Evolutionary conservation across 345 rosid species (phyloP), one percentile per base, ranked within the genome.

Genomic region (Pistacia integerrima): DNA sequence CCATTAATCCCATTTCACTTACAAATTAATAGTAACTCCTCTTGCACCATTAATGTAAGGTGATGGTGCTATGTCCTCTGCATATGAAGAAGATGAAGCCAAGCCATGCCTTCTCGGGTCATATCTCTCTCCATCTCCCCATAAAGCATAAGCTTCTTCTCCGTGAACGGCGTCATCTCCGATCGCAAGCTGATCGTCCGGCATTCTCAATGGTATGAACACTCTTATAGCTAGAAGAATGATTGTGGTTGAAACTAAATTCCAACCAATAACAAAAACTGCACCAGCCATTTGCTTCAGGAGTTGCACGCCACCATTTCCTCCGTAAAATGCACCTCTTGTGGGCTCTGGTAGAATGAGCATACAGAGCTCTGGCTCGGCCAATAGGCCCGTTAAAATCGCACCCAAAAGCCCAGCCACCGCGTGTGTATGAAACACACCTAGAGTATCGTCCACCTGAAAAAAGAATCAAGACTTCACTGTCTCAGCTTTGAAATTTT

Each of bases 161-260:
- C 98, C 98, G 17, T 94, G 97, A 41, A 88, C 97, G 0, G 98
- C 98, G 0, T 94, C 98, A 6, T 94, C 98, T 61, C 98, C 98
- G 16, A 90, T 91, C 44, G 76, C 83, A 3, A 94, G 97, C 77
- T 86, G 86, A 74, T 90, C 92, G 33, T 94, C 94, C 0, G 97
- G 90, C 97, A 94, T 94, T 67, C 98, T 84, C 57, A 94, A 54
- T 0, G 98, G 98, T 59, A 94, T 87, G 51, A 88, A 81, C 52
- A 93, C 60, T 82, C 78, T 86, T 30, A 94, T 93, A 11, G 57
- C 73, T 4, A 93, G 75, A 1, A 88, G 88, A 62, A 94, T 94
- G 49, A 89, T 20, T 1, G 97, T 83, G 0, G 98, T 94, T 2
- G 88, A 80, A 0, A 81, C 79, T 1, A 88, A 33, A 81, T 94